phyloP scores from a whole-genome alignment of 495 filamentous ascomycete genomes.

The Hypomontagnella submonticulosa region DNA sequence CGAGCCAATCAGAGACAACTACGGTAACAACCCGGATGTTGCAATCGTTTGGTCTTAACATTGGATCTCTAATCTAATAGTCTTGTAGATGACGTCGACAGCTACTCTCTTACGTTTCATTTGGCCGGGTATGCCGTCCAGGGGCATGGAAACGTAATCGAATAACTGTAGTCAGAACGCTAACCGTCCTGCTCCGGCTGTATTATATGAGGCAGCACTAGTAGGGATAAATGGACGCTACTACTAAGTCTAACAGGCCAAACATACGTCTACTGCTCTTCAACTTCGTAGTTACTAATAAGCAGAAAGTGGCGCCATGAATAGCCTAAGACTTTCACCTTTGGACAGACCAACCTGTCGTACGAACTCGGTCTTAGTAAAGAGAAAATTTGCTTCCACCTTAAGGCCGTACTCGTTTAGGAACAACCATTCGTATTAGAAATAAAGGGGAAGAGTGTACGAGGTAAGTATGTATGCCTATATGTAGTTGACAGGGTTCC shows the following conservation, averaged over 20 bases:
- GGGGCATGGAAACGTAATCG: conserved; percentile 5
- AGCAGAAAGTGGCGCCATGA: too few relatives aligned
- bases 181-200: background rate
- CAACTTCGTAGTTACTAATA: background rate
- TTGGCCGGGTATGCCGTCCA: conserved; percentile 5
- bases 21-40: conserved; percentile 24
- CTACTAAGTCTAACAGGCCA: background rate
- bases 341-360: too few relatives aligned
- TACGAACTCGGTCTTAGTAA: too few relatives aligned
- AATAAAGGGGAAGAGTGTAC: background rate
- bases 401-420: too few relatives aligned
- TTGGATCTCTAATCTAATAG: conserved; percentile 24
- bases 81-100: conserved; percentile 26
- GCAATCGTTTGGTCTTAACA: conserved; percentile 27
- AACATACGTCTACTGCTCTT: background rate
- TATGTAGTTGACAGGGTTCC: conserved; percentile 11
- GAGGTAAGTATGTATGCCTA: conserved; percentile 16
- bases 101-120: conserved; percentile 13
- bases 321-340: too few relatives aligned
- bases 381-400: too few relatives aligned
- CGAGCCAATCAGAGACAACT: conserved; percentile 30
- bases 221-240: conserved; percentile 9
- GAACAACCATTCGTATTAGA: too few relatives aligned
- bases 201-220: conserved; percentile 14
- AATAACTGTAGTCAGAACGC: conserved; percentile 6